phyloP scores from a whole-genome alignment of 768 basidiomycete genomes.

The Flagelloscypha sp. region DNA sequence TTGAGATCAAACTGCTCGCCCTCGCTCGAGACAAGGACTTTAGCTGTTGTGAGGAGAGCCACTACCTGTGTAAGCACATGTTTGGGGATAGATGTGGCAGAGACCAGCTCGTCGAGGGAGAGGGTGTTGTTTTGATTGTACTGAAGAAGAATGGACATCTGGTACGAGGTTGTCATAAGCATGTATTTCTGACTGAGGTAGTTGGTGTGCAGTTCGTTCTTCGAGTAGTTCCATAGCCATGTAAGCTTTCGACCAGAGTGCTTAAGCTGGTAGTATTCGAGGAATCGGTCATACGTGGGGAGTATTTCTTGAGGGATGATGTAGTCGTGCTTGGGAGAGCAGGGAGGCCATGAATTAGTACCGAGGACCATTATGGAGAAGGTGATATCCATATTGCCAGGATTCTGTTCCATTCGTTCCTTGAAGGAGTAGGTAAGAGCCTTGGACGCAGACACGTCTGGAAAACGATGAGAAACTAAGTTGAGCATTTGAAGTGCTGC shows the following conservation, averaged over 20 bases:
- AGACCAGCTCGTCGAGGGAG: constrained; percentile 50
- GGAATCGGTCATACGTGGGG: constrained; percentile 59
- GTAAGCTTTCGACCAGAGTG: constrained; percentile 69
- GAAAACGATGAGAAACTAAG: constrained; percentile 7
- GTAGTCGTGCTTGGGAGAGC: constrained; percentile 51
- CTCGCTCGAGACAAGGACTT: constrained; percentile 84
- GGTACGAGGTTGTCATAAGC: constrained; percentile 64
- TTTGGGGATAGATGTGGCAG: constrained; percentile 52
- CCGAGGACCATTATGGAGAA: constrained; percentile 65
- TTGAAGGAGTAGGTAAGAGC: constrained; percentile 73
- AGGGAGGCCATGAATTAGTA: constrained; percentile 69
- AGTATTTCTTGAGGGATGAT: constrained; percentile 58
- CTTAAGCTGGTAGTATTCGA: constrained; percentile 62
- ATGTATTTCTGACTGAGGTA: constrained; percentile 68
- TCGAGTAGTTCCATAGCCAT: constrained; percentile 74
- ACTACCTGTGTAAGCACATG: constrained; percentile 49
- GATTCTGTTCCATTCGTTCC: constrained; percentile 59
- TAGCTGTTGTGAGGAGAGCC: constrained; percentile 74
- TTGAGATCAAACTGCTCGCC: constrained; percentile 88
- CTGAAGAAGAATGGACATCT: constrained; percentile 62
- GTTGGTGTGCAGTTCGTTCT: constrained; percentile 66
- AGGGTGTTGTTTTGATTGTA: constrained; percentile 65
- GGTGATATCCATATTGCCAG: constrained; percentile 56
- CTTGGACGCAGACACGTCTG: constrained; percentile 66
- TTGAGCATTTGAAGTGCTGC: constrained; percentile 1